Evolutionary conservation across 2,329 filamentous ascomycete genomes (phyloP).

Genomic region (Bisporella sp.): DNA sequence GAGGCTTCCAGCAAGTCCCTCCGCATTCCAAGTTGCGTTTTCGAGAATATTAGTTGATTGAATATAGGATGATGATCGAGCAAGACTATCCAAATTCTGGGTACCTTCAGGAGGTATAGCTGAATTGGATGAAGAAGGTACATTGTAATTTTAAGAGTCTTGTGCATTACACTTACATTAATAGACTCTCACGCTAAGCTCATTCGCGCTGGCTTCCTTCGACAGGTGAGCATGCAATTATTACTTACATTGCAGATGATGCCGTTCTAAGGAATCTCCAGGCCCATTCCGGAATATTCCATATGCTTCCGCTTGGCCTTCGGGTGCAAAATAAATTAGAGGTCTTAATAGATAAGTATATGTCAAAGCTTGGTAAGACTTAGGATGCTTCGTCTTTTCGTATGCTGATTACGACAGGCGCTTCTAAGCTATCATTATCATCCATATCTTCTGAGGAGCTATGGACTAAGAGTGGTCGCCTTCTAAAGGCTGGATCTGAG

Average conservation of each 20-base stretch:
- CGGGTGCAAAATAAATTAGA: constrained; percentile 88
- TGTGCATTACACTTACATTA: constrained; percentile 6
- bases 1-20: too few species aligned
- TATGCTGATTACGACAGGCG: constrained; percentile 39
- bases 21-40: too few species aligned
- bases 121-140: constrained; percentile 48
- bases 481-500: constrained; percentile 67
- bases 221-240: constrained; percentile 46
- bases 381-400: constrained; percentile 2
- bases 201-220: constrained; percentile 64
- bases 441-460: constrained; percentile 78
- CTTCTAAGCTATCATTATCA: constrained; percentile 76
- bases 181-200: constrained; percentile 61
- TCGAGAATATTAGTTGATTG: too few species aligned
- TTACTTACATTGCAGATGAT: too few species aligned
- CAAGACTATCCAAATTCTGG: constrained; percentile 70
- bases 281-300: constrained; percentile 86
- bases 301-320: constrained; percentile 79
- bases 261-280: constrained; percentile 27
- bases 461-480: constrained; percentile 77
- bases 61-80: constrained; percentile 38
- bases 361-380: constrained; percentile 61
- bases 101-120: constrained; percentile 66
- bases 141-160: neutral
- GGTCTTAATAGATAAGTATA: constrained; percentile 78